Base-by-base conservation (phyloP, 441 rosid species). In the Melastoma candidum region DNA sequence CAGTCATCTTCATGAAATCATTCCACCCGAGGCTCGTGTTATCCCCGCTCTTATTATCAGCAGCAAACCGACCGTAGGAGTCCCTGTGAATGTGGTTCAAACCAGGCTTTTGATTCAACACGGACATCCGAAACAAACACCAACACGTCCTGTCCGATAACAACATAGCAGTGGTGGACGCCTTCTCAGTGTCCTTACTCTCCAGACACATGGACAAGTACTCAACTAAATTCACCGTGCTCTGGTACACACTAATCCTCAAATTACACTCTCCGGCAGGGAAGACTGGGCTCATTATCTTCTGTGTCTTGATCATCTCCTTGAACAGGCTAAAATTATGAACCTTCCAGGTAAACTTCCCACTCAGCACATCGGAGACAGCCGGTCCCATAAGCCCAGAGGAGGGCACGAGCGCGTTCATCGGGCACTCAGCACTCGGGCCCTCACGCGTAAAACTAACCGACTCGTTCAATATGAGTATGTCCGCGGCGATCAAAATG, bases 11-110 rank as follows among this genome's bases (percentile, higher is more conserved):
- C 99, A 90, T 87, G 43, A 82, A 94, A 54, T 90, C 97, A 43
- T 87, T 94, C 99, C 97, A 94, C 0, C 99, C 99, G 75, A 94
- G 79, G 73, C 97, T 94, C 0, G 96, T 94, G 57, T 90, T 87
- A 53, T 94, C 97, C 51, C 99, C 97, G 17, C 89, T 90, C 82
- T 94, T 94, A 53, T 82, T 94, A 64, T 94, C 99, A 0, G 92
- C 95, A 0, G 95, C 96, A 78, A 94, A 87, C 63, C 99, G 84
- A 12, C 99, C 99, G 68, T 90, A 94, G 0, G 96, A 89, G 56
- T 94, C 99, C 8, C 95, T 79, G 49, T 90, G 99, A 88, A 84
- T 80, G 60, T 93, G 97, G 73, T 82, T 78, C 12, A 71, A 78
- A 11, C 97, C 96, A 4, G 87, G 85, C 68, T 74, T 93, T 57